phyloP scores from a whole-genome alignment of 2,329 filamentous ascomycete species.

The Sporothrix pallida region DNA sequence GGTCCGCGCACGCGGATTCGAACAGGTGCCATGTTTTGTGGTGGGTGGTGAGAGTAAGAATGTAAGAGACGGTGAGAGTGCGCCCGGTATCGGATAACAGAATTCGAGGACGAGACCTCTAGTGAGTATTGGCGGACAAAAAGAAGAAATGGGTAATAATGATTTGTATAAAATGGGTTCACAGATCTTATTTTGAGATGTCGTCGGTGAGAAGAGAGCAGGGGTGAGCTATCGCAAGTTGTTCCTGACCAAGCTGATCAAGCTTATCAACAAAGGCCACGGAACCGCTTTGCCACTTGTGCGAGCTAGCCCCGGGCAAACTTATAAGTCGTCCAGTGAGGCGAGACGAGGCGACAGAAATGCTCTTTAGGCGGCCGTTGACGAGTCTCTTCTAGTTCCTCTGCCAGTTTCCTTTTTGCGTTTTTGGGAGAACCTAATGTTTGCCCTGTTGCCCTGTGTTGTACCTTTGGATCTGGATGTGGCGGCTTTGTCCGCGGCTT shows the following conservation, averaged over 20 bases:
- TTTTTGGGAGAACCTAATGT: background rate
- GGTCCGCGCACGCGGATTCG: conserved; percentile 78
- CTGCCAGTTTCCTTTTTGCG: background rate
- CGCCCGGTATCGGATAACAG: background rate
- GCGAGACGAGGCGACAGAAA: background rate
- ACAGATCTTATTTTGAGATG: no score
- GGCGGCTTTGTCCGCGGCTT: conserved; percentile 8
- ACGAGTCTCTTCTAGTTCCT: background rate
- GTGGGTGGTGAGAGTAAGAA: background rate
- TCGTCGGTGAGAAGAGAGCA: background rate
- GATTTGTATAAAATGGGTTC: no score
- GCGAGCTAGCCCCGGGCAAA: background rate
- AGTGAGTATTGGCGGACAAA: background rate
- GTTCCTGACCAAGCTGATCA: background rate
- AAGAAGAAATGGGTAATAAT: background rate
- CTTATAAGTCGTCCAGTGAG: background rate
- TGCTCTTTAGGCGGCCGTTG: background rate
- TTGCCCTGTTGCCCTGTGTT: background rate
- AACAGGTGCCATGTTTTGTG: conserved; percentile 49
- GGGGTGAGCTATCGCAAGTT: background rate
- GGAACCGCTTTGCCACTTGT: conserved; percentile 15
- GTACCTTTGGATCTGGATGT: background rate
- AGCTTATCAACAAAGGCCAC: conserved; percentile 17
- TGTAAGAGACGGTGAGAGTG: background rate
- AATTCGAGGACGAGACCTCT: background rate